Percentiles rank a stretch among this genome's conserved stretches.
Conservation (phyloP, 495 filamentous ascomycete genomes). For the Aspergillus panamensis region DNA sequence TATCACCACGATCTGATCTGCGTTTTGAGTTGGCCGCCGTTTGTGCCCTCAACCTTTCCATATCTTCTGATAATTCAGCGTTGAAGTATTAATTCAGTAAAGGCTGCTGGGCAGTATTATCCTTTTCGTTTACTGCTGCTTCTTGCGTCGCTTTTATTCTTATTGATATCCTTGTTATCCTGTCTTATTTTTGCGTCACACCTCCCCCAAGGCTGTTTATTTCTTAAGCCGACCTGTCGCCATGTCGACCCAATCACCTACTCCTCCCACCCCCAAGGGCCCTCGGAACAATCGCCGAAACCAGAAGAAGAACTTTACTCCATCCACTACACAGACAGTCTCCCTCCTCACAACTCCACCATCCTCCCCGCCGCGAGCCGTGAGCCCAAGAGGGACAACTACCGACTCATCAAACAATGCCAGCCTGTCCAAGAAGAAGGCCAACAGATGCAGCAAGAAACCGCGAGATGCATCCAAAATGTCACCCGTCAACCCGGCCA, state of each 20-base stretch:
- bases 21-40: slow-evolving; percentile 1
- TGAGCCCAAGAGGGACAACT: slow-evolving; percentile 34
- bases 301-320: slow-evolving; percentile 35
- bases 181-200: slow-evolving; percentile 21
- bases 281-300: slow-evolving; percentile 39
- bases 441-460: slow-evolving; percentile 38
- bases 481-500: slow-evolving; percentile 24
- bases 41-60: slow-evolving; percentile 8
- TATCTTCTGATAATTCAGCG: slow-evolving; percentile 18
- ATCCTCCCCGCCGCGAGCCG: slow-evolving; percentile 40
- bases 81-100: slow-evolving; percentile 19
- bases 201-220: slow-evolving; percentile 39
- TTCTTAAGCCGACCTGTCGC: slow-evolving; percentile 43
- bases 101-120: slow-evolving; percentile 41
- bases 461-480: slow-evolving; percentile 27
- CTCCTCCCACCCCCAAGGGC: slow-evolving; percentile 39
- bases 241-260: slow-evolving; percentile 44
- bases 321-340: slow-evolving; percentile 28
- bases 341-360: slow-evolving; percentile 40
- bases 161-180: slow-evolving; percentile 17
- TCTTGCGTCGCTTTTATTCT: slow-evolving; percentile 18
- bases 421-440: slow-evolving; percentile 39
- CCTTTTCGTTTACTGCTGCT: slow-evolving; percentile 14
- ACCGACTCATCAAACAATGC: slow-evolving; percentile 35
- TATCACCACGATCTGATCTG: slow-evolving; percentile 10